Evolutionary conservation across 179 eudicot genomes (phyloP), one percentile per base, ranked within the genome.

Genomic region (Spinacia oleracea): DNA sequence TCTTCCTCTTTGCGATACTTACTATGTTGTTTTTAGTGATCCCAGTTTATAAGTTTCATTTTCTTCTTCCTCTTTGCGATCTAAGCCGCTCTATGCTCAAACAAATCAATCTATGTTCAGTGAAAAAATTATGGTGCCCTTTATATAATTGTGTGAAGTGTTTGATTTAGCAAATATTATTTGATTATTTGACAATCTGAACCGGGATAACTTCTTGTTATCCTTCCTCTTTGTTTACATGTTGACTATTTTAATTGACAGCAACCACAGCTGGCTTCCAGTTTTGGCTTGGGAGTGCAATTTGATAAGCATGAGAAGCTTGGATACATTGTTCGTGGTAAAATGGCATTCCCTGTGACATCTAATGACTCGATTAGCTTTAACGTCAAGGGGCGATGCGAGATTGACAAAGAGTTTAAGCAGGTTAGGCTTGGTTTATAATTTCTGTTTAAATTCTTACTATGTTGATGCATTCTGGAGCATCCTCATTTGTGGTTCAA

Each of bases 291-390:
- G 75, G 99, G 98, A 70, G 71, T 90, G 84, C 93, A 82, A 77
- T 87, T 79, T 77, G 83, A 88, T 77, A 89, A 80, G 88, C 78
- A 78, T 46, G 85, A 86, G 56, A 96, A 92, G 85, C 82, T 89
- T 75, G 89, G 86, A 29, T 93, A 89, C 81, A 78, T 46, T 51
- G 76, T 88, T 29, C 91, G 91, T 25, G 94, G 89, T 31, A 96
- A 96, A 88, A 85, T 88, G 90, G 85, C 87, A 40, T 90, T 89
- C 76, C 92, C 97, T 6, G 92, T 93, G 67, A 80, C 97, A 73
- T 76, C 88, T 11, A 72, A 89, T 86, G 92, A 85, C 31, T 79
- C 80, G 46, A 31, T 91, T 10, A 85, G 58, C 58, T 90, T 96
- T 79, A 82, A 83, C 68, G 80, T 96, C 83, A 96, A 93, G 86